Percentiles rank a stretch among this genome's conserved stretches.
These are phyloP conservation scores for Tylopilus vinaceipallidus DNA, from an alignment of 768 basidiomycete species.

Conservation along the genomic window DNA sequence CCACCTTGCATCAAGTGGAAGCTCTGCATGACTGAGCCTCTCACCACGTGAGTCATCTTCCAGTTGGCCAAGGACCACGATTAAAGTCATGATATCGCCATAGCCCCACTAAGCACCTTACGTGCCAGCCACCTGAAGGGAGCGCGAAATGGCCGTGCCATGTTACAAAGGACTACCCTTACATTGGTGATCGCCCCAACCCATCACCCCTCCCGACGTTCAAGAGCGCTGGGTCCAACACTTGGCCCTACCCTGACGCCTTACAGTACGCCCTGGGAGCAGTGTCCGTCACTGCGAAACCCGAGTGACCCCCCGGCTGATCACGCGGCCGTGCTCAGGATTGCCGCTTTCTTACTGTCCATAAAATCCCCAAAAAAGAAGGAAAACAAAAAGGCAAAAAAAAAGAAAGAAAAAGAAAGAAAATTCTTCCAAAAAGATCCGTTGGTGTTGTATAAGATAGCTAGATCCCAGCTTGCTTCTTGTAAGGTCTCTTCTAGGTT, in stretches of 20 bases:
- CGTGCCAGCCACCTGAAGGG: not conserved
- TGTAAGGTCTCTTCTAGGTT: too few species aligned
- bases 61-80: not conserved
- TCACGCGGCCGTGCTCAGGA: too few species aligned
- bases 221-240: not conserved
- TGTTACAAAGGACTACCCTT: not conserved
- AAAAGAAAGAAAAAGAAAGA: too few species aligned
- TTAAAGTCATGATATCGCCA: not conserved
- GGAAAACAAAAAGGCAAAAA: too few species aligned
- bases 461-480: too few species aligned
- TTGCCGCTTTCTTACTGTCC: too few species aligned
- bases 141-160: not conserved
- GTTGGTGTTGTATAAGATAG: too few species aligned
- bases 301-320: not conserved
- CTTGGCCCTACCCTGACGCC: not conserved
- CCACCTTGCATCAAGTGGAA: not conserved
- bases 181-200: not conserved
- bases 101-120: not conserved
- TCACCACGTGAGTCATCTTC: not conserved
- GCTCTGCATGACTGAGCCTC: not conserved
- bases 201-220: not conserved
- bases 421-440: too few species aligned
- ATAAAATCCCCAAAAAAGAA: too few species aligned
- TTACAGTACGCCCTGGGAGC: not conserved
- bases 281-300: not conserved